phyloP scores from a whole-genome alignment of 2,329 filamentous ascomycete species.

The Hysterium pulicare region DNA sequence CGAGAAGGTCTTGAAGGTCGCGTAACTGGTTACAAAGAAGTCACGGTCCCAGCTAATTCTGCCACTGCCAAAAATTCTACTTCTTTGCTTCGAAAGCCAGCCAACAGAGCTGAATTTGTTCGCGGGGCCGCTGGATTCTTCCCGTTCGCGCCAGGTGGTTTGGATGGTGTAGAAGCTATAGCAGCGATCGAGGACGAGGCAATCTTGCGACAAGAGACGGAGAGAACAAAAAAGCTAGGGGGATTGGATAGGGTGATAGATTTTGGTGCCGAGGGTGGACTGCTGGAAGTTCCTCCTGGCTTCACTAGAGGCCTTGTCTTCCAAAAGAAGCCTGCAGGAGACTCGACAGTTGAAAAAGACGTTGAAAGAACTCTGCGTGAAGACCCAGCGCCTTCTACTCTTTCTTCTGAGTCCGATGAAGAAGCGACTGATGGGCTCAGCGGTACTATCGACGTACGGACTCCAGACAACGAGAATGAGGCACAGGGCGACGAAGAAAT shows the following conservation, averaged over 20 bases:
- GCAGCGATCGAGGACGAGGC: slow-evolving; percentile 79
- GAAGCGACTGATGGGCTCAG: slow-evolving; percentile 22
- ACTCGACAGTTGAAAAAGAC: slow-evolving; percentile 64
- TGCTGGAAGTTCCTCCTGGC: slow-evolving; percentile 80
- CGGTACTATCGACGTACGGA: slow-evolving; percentile 24
- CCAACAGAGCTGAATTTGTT: slow-evolving; percentile 83
- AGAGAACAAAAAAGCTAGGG: slow-evolving; percentile 39
- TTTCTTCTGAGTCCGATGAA: slow-evolving; percentile 20
- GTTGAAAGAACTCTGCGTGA: slow-evolving; percentile 63
- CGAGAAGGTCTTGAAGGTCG: slow-evolving; percentile 87
- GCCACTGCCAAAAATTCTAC: slow-evolving; percentile 95
- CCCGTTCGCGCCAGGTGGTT: slow-evolving; percentile 85
- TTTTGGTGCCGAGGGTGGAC: slow-evolving; percentile 69
- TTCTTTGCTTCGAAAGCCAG: slow-evolving; percentile 80
- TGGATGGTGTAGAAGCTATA: slow-evolving; percentile 81
- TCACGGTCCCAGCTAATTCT: slow-evolving; percentile 84
- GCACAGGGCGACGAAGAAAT: slow-evolving; percentile 60
- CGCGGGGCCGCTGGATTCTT: slow-evolving; percentile 91
- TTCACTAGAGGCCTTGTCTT: slow-evolving; percentile 76
- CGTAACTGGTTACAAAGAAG: slow-evolving; percentile 90
- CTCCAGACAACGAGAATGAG: slow-evolving; percentile 45
- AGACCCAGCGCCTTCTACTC: slow-evolving; percentile 35
- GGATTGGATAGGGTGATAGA: slow-evolving; percentile 83
- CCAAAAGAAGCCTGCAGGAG: slow-evolving; percentile 54
- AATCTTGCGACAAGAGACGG: slow-evolving; percentile 49